Base-by-base conservation (phyloP, 768 basidiomycete species). In the Hypholoma sublateritium region DNA sequence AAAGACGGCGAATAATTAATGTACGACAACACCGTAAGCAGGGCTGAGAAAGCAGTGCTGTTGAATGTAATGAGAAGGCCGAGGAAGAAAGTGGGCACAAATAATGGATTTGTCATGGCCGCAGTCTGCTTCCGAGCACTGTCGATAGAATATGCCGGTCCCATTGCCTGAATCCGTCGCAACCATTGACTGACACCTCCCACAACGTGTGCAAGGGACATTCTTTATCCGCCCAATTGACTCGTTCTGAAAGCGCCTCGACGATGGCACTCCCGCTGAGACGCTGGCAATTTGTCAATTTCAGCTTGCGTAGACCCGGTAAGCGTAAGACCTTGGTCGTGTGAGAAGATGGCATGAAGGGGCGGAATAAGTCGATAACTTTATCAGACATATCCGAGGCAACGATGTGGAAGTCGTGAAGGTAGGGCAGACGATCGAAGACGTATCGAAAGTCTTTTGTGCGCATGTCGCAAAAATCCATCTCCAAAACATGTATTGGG, bases 381-480 rank as follows among this genome's bases (percentile, higher is more conserved):
- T 74, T 82, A 71, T 91, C 78, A 24, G 88, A 88, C 89, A 91
- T 88, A 69, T 92, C 90, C 8, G 88, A 91, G 21, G 86, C 89
- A 54, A 86, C 84, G 62, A 92, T 91, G 46, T 80, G 77, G 68
- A 92, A 92, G 48, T 84, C 80, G 62, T 81, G 80, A 46, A 92
- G 72, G 34, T 68, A 57, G 0, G 68, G 66, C 12, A 89, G 72
- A 36, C 77, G 74, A 55, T 84, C 81, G 60, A 91, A 91, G 47
- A 84, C 74, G 72, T 84, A 89, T 28, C 64, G 67, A 65, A 92
- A 92, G 66, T 92, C 90, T 71, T 90, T 91, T 32, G 89, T 91
- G 44, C 89, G 86, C 83, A 90, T 86, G 71, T 91, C 90, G 52
- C 87, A 86, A 62, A 85, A 88, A 63, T 91, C 86, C 89, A 92